These are phyloP conservation scores for Russula virescens DNA, from an alignment of 768 basidiomycete genomes.

Conservation along the genomic window DNA sequence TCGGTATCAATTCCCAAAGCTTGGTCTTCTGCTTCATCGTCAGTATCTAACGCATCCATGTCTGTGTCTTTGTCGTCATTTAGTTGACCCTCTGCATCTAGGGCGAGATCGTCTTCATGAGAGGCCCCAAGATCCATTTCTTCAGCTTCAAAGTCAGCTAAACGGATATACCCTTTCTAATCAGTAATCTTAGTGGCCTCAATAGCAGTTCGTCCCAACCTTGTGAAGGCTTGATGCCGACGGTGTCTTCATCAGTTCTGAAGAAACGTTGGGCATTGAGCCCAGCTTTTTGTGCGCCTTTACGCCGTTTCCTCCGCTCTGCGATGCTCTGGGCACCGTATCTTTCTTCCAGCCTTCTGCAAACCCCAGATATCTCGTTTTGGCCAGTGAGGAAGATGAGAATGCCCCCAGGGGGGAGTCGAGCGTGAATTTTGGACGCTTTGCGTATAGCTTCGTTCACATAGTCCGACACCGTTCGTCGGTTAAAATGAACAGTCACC, in stretches of 20 bases:
- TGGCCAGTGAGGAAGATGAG: conserved; percentile 94
- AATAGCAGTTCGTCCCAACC: conserved; percentile 32
- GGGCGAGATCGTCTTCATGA: conserved; percentile 46
- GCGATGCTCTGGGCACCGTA: conserved; percentile 65
- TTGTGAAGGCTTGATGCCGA: conserved; percentile 40
- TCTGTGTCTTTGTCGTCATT: conserved; percentile 55
- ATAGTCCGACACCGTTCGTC: conserved; percentile 82
- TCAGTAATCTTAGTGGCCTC: conserved; percentile 8
- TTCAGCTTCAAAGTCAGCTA: conserved; percentile 75
- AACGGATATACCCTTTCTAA: conserved; percentile 9
- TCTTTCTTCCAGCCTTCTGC: conserved; percentile 69
- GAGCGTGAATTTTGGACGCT: conserved; percentile 83
- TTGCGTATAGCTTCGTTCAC: conserved; percentile 88
- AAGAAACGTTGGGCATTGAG: conserved; percentile 15
- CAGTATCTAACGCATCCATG: conserved; percentile 69
- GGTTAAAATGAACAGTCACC: conserved; percentile 90
- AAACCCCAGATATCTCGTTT: conserved; percentile 86
- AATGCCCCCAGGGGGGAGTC: conserved; percentile 89
- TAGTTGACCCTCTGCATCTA: conserved; percentile 52
- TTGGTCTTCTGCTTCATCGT: conserved; percentile 52
- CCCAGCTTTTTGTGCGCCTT: conserved; percentile 17
- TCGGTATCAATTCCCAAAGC: conserved; percentile 57
- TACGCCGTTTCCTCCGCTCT: conserved; percentile 40
- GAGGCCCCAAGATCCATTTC: conserved; percentile 64
- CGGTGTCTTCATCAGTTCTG: conserved; percentile 4